Evolutionary conservation across 352 stramenopile genomes (phyloP).

Genomic region (Peronosclerospora sorghi): DNA sequence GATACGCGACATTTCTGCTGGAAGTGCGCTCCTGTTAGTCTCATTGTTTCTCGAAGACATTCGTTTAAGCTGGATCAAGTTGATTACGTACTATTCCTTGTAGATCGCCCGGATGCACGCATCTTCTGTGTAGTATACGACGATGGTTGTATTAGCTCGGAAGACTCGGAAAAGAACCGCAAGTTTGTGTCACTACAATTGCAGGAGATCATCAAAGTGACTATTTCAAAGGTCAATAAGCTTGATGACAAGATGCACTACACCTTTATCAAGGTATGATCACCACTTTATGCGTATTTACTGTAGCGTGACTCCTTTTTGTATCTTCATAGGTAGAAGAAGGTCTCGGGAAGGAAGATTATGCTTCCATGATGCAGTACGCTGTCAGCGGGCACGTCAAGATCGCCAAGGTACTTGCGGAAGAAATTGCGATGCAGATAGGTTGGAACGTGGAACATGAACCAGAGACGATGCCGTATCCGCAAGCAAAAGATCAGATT

Average conservation of each 20-base stretch:
- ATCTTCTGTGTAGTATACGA: constrained; percentile 85
- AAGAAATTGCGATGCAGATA: constrained; percentile 59
- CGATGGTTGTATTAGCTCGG: constrained; percentile 68
- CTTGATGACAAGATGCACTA: constrained; percentile 79
- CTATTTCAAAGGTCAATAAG: constrained; percentile 65
- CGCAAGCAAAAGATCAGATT: constrained; percentile 70
- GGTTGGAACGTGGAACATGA: constrained; percentile 47
- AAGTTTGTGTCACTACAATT: constrained; percentile 71
- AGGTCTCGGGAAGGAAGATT: constrained; percentile 52
- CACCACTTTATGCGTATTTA: background rate
- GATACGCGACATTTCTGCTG: constrained; percentile 57
- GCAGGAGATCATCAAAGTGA: constrained; percentile 79
- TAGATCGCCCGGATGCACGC: constrained; percentile 67
- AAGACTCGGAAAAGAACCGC: constrained; percentile 62
- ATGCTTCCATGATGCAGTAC: constrained; percentile 75
- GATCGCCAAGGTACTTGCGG: constrained; percentile 57
- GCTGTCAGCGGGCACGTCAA: constrained; percentile 76
- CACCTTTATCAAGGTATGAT: constrained; percentile 57
- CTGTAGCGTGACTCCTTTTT: background rate
- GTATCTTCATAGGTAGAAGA: constrained; percentile 39
- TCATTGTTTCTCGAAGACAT: background rate
- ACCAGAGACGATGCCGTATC: constrained; percentile 61
- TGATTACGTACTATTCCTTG: background rate
- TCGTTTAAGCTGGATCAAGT: background rate
- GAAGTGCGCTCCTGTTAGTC: constrained; percentile 70